phyloP scores from a whole-genome alignment of 2,329 filamentous ascomycete species.

The Aspergillus novoparasiticus region DNA sequence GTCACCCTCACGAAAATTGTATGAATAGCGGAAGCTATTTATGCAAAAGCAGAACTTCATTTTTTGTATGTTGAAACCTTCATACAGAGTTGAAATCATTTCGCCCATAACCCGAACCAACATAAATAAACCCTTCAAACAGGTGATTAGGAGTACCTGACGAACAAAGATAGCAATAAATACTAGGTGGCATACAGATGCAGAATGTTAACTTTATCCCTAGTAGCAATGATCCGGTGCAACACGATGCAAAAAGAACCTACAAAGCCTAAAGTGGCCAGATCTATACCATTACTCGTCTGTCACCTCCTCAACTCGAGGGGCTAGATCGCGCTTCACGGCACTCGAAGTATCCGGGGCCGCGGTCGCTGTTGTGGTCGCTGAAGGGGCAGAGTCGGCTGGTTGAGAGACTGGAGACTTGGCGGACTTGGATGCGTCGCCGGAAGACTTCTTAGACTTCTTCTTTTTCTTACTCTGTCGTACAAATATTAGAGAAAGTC shows the following conservation, averaged over 20 bases:
- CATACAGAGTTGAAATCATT: slow-evolving; percentile 1
- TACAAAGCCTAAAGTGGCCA: background rate
- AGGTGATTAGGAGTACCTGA: background rate
- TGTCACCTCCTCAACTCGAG: slow-evolving; percentile 50
- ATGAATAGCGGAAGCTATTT: background rate
- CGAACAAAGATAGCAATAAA: background rate
- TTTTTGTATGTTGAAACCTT: slow-evolving; percentile 1
- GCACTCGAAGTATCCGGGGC: slow-evolving; percentile 36
- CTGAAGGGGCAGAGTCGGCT: slow-evolving; percentile 25
- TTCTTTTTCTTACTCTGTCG: slow-evolving; percentile 44
- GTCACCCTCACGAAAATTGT: background rate
- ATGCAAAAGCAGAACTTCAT: background rate
- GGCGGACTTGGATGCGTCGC: slow-evolving; percentile 13
- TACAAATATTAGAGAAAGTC: slow-evolving; percentile 2
- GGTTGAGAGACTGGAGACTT: slow-evolving; percentile 11
- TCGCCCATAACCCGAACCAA: slow-evolving; percentile 3
- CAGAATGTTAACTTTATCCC: background rate
- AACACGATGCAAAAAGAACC: background rate
- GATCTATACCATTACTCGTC: slow-evolving; percentile 36
- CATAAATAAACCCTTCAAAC: background rate
- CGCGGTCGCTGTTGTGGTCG: slow-evolving; percentile 41
- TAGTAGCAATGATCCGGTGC: background rate
- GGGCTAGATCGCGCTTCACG: slow-evolving; percentile 43
- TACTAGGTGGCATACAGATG: background rate
- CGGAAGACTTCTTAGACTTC: slow-evolving; percentile 35